These are phyloP conservation scores for Sclerotinia borealis DNA, from an alignment of 2,329 filamentous ascomycete genomes.

Conservation along the genomic window DNA sequence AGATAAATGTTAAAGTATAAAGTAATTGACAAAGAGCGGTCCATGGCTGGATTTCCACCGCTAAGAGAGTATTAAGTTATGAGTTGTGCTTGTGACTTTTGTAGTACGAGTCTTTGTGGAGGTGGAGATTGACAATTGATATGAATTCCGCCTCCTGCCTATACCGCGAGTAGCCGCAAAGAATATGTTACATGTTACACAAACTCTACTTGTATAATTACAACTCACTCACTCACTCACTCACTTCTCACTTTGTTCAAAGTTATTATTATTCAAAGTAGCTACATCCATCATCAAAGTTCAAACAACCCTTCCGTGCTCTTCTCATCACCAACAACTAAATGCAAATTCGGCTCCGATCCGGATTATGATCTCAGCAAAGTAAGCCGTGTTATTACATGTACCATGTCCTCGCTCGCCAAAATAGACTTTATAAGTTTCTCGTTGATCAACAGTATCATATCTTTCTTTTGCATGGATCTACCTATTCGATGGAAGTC, in stretches of 20 bases:
- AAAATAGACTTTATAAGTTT: neutral
- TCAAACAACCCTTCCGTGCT: neutral
- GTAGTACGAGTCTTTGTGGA: neutral
- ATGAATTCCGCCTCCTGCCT: neutral
- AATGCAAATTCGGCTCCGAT: neutral
- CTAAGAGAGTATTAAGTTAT: neutral
- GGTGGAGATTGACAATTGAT: too few species aligned
- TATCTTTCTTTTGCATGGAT: neutral
- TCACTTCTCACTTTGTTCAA: too few species aligned
- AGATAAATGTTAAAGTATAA: neutral
- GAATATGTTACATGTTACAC: too few species aligned
- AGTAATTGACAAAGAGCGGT: neutral
- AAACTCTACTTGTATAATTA: too few species aligned
- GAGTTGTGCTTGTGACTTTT: constrained; percentile 1
- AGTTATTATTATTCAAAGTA: too few species aligned
- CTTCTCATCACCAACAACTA: neutral
- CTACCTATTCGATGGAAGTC: too few species aligned
- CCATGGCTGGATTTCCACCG: neutral
- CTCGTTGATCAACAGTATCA: neutral
- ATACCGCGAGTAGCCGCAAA: neutral
- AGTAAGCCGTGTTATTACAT: neutral
- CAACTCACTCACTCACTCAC: too few species aligned
- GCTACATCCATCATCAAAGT: neutral
- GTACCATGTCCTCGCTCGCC: neutral
- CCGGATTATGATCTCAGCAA: neutral